Evolutionary conservation across 1,284 basidiomycete genomes (phyloP).

Genomic region (Ustilago nuda): DNA sequence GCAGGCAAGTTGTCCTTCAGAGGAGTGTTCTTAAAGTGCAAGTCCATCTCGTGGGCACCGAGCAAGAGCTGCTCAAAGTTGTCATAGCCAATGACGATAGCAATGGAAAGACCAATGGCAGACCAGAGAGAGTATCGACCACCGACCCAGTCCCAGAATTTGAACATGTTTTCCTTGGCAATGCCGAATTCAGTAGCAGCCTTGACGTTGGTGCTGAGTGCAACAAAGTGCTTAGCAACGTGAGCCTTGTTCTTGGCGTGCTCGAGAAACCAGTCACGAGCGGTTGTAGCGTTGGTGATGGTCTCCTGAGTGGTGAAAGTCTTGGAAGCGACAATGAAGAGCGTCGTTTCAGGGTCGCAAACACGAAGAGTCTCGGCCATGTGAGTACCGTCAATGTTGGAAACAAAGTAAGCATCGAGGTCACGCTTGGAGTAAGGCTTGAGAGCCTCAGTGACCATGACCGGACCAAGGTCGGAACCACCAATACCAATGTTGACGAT

Average conservation of each 20-base stretch:
- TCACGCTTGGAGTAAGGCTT: constrained; percentile 92
- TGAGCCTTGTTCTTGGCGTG: constrained; percentile 80
- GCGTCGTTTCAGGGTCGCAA: constrained; percentile 90
- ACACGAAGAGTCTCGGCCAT: constrained; percentile 86
- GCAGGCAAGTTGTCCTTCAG: constrained; percentile 93
- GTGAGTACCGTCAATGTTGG: constrained; percentile 98
- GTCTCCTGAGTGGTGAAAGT: constrained; percentile 99
- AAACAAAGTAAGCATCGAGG: constrained; percentile 88
- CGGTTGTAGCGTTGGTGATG: constrained; percentile 95
- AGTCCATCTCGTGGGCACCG: constrained; percentile 97
- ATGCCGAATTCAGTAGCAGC: constrained; percentile 97
- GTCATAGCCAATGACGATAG: constrained; percentile 90
- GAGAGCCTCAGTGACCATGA: constrained; percentile 98
- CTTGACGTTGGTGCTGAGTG: constrained; percentile 93
- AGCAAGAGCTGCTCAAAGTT: constrained; percentile 90
- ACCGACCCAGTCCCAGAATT: constrained; percentile 99
- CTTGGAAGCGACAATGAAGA: constrained; percentile 98
- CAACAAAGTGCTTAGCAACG: constrained; percentile 98
- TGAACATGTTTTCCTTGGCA: constrained; percentile 93
- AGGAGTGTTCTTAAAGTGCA: constrained; percentile 89
- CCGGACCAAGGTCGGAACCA: constrained; percentile 95
- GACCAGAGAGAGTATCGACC: constrained; percentile 98
- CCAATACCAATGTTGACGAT: constrained; percentile 99
- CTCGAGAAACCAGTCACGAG: constrained; percentile 92
- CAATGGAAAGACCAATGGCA: constrained; percentile 95